phyloP scores from a whole-genome alignment of 2,329 filamentous ascomycete species.

The Xylariomycetidae sp. region DNA sequence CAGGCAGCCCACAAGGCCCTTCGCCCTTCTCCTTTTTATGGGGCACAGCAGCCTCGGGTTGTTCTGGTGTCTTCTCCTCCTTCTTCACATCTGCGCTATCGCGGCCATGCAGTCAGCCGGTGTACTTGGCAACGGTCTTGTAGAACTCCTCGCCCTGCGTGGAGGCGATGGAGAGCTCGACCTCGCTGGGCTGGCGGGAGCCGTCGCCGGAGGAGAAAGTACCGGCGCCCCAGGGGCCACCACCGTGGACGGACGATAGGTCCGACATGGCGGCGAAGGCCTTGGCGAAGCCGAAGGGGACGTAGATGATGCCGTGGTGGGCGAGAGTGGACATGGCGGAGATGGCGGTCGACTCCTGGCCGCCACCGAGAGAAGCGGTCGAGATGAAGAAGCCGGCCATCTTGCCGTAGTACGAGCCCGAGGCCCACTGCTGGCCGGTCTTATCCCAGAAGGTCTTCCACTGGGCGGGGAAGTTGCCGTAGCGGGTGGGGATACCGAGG shows the following conservation, averaged over 20 bases:
- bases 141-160: conserved; percentile 86
- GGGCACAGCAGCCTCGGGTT: no score
- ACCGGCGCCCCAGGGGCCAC: conserved; percentile 88
- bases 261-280: conserved; percentile 67
- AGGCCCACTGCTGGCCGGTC: conserved; percentile 78
- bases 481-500: conserved; percentile 91
- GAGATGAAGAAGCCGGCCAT: conserved; percentile 87
- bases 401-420: conserved; percentile 78
- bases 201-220: conserved; percentile 79
- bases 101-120: conserved; percentile 73
- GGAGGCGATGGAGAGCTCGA: conserved; percentile 75
- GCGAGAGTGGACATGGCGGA: conserved; percentile 77
- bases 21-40: conserved; percentile 48
- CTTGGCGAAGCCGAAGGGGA: conserved; percentile 90
- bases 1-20: conserved; percentile 73
- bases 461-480: conserved; percentile 95
- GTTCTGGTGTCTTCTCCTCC: conserved; percentile 5
- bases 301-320: conserved; percentile 94
- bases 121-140: conserved; percentile 65
- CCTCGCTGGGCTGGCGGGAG: conserved; percentile 69
- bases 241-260: conserved; percentile 77
- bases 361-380: conserved; percentile 79
- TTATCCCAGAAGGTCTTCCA: conserved; percentile 94
- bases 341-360: conserved; percentile 86
- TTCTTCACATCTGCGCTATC: conserved; percentile 17